A percentile compares a stretch with the other conserved stretches of the same genome.
Conservation (phyloP, 306 rosid genomes). For the Vigna trinervia region DNA sequence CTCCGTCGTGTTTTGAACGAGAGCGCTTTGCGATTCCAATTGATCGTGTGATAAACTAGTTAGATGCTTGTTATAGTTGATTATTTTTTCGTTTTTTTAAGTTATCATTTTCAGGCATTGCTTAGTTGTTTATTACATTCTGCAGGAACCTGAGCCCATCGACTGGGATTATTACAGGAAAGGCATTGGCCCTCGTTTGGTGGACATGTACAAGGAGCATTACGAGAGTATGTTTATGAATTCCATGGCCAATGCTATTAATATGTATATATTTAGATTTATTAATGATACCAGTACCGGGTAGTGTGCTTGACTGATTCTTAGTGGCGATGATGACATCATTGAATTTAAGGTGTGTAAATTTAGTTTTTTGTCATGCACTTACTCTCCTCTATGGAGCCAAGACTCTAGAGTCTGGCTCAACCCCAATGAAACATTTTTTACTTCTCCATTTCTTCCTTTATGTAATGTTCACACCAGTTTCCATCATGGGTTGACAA, state of each 20-base stretch:
- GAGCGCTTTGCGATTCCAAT: neutral
- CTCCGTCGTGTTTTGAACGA: neutral
- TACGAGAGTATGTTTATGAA: constrained; percentile 77
- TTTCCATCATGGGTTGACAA: neutral
- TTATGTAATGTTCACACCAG: neutral
- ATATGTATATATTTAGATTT: neutral
- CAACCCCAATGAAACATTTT: neutral
- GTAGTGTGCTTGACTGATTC: neutral
- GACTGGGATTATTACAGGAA: constrained; percentile 97
- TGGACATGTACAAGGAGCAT: constrained; percentile 96
- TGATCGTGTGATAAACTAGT: constrained; percentile 5
- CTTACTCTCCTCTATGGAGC: constrained; percentile 24
- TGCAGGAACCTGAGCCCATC: constrained; percentile 98
- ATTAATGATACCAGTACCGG: neutral
- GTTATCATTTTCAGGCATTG: neutral
- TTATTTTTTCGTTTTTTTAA: neutral
- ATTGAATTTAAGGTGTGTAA: neutral
- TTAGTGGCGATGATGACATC: neutral
- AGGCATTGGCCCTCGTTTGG: constrained; percentile 94
- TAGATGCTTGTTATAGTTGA: neutral
- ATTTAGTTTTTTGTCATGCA: neutral
- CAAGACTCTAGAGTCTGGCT: neutral
- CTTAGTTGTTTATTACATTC: constrained; percentile 25
- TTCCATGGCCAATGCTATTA: constrained; percentile 6
- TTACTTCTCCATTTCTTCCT: neutral